Evolutionary conservation across 352 stramenopile species (phyloP).

Genomic region (Pythium guiyangense): DNA sequence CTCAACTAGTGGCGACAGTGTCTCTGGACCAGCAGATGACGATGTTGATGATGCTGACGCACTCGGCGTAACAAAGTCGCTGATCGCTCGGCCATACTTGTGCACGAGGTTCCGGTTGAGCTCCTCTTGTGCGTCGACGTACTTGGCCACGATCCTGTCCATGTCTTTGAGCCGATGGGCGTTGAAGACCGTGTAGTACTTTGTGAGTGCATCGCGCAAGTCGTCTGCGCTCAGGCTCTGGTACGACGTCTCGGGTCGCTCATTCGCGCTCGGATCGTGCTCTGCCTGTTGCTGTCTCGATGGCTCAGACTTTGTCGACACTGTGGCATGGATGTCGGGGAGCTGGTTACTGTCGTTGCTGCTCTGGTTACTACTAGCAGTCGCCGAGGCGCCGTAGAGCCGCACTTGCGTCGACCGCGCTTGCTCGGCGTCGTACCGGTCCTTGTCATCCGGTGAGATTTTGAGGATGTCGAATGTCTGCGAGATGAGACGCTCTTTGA

Average conservation of each 20-base stretch:
- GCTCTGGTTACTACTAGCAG: constrained; percentile 6
- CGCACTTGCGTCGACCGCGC: constrained; percentile 51
- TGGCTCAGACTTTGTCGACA: too few species aligned
- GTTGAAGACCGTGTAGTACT: constrained; percentile 63
- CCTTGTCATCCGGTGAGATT: constrained; percentile 73
- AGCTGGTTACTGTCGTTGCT: constrained; percentile 10
- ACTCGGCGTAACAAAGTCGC: constrained; percentile 28
- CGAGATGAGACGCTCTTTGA: constrained; percentile 93
- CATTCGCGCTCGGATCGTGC: constrained; percentile 9
- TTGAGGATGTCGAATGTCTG: constrained; percentile 90
- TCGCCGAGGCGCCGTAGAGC: constrained; percentile 42
- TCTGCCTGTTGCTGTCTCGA: constrained; percentile 3
- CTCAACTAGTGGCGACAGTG: background rate
- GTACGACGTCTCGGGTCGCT: background rate
- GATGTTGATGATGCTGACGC: background rate
- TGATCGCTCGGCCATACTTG: constrained; percentile 62
- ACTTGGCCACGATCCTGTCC: constrained; percentile 76
- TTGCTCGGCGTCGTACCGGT: constrained; percentile 65
- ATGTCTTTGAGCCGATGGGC: constrained; percentile 48
- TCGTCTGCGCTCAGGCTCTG: constrained; percentile 24
- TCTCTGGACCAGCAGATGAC: background rate
- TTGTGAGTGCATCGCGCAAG: constrained; percentile 33
- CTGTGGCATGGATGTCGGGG: constrained; percentile 4
- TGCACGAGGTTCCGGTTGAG: constrained; percentile 55
- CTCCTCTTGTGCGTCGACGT: constrained; percentile 51